phyloP scores from a whole-genome alignment of 2,329 filamentous ascomycete genomes.

The Exophiala oligosperma region DNA sequence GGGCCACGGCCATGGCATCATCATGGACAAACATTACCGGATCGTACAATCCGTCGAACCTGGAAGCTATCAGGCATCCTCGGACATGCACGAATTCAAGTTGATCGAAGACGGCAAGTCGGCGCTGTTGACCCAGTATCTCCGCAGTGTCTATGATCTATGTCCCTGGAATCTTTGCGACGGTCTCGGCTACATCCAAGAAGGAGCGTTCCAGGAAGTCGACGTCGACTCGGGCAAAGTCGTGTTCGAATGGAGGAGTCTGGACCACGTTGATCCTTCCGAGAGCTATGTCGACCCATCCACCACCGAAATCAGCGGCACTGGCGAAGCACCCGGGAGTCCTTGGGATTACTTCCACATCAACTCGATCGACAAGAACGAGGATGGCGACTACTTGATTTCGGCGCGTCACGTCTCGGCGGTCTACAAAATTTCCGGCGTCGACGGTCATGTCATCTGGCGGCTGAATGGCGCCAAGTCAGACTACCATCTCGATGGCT shows the following conservation, averaged over 20 bases:
- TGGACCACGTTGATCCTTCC: conserved; percentile 56
- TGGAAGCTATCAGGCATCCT: conserved; percentile 34
- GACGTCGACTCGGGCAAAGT: conserved; percentile 55
- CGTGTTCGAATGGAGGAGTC: conserved; percentile 60
- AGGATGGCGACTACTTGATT: conserved; percentile 42
- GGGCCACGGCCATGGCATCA: conserved; percentile 53
- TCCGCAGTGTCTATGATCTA: conserved; percentile 49
- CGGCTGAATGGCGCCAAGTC: conserved; percentile 39
- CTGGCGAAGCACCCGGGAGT: conserved; percentile 46
- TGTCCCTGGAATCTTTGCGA: conserved; percentile 40
- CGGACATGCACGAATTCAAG: conserved; percentile 56
- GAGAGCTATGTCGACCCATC: conserved; percentile 48
- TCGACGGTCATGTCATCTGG: conserved; percentile 42
- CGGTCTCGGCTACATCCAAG: conserved; percentile 53
- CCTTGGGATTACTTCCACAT: conserved; percentile 49
- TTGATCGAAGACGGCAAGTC: conserved; percentile 46
- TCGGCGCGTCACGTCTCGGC: conserved; percentile 43
- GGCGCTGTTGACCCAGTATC: conserved; percentile 43
- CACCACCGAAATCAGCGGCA: conserved; percentile 48
- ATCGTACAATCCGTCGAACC: conserved; percentile 49
- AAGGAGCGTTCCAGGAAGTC: conserved; percentile 55
- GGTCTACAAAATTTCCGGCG: conserved; percentile 44
- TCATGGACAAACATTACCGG: conserved; percentile 52
- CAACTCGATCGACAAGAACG: conserved; percentile 45
- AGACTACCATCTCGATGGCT: conserved; percentile 28